These are phyloP conservation scores for Pythium scleroteichum DNA, from an alignment of 352 stramenopile genomes.

Conservation along the genomic window DNA sequence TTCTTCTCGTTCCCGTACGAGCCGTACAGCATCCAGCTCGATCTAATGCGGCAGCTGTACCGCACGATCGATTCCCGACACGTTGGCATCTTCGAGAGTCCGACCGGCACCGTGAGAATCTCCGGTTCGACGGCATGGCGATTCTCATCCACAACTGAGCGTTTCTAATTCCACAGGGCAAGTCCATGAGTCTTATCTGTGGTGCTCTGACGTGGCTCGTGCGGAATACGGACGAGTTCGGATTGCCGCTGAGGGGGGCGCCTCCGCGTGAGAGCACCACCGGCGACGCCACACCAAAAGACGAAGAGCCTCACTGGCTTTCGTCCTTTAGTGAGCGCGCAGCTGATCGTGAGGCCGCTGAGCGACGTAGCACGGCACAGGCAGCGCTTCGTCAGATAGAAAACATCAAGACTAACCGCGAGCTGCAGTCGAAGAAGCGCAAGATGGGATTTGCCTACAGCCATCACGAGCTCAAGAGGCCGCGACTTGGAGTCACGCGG, in stretches of 20 bases:
- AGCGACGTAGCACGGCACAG: conserved; percentile 47
- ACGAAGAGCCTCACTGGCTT: conserved; percentile 35
- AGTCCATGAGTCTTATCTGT: conserved; percentile 92
- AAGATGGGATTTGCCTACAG: conserved; percentile 68
- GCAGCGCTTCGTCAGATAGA: conserved; percentile 57
- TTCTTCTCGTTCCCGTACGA: conserved; percentile 91
- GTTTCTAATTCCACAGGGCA: conserved; percentile 48
- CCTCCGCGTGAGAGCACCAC: not conserved
- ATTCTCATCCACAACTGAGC: not conserved
- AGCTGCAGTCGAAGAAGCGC: conserved; percentile 60
- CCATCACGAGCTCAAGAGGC: conserved; percentile 57
- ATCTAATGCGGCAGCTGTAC: conserved; percentile 88
- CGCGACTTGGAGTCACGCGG: conserved; percentile 3
- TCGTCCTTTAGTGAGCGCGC: conserved; percentile 56
- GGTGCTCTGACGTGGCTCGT: conserved; percentile 83
- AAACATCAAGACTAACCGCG: conserved; percentile 48
- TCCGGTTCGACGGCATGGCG: not conserved
- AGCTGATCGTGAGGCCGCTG: conserved; percentile 39
- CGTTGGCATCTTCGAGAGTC: conserved; percentile 92
- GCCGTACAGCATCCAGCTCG: conserved; percentile 89
- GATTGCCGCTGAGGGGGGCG: conserved; percentile 38
- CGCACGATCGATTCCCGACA: conserved; percentile 77
- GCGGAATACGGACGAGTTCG: conserved; percentile 73
- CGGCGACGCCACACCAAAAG: not conserved
- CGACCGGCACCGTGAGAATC: conserved; percentile 51